Evolutionary conservation across 768 basidiomycete genomes (phyloP), one percentile per base, ranked within the genome.

Genomic region (Myochromella boudieri): DNA sequence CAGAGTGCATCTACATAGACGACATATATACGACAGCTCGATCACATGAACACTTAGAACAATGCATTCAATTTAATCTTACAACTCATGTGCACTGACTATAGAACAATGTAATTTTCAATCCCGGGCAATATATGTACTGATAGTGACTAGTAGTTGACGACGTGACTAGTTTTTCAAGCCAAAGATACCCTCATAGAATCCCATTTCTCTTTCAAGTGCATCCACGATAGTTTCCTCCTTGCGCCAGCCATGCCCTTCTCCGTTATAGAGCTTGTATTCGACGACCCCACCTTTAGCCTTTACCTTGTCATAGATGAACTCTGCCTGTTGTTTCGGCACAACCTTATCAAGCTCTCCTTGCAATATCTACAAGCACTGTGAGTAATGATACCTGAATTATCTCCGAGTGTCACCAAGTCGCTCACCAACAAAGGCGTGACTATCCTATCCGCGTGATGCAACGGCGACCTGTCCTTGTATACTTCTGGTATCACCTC

Each of bases 331-430:
- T 14, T 70, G 74, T 3, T 82, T 84, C 0, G 81, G 87, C 0
- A 91, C 89, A 25, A 87, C 74, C 49, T 64, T 68, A 61, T 87
- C 85, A 1, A 70, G 60, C 1, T 74, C 68, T 6, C 86, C 86
- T 67, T 90, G 86, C n/a, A 88, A 64, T 17, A 87, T 77, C 86
- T 87, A 20, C n/a, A n/a, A n/a, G n/a, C n/a, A n/a, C n/a, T n/a
- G n/a, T n/a, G n/a, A n/a, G n/a, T n/a, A n/a, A n/a, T n/a, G n/a
- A n/a, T n/a, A n/a, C n/a, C 12, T n/a, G 36, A 39, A 28, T 8
- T 34, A 9, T 47, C 34, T 24, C 15, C 34, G 17, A 48, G 7
- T 14, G 14, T 37, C 26, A 44, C 37, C 34, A 36, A 36, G 2
- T 26, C 3, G 65, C 80, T 53, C 47, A 87, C 87, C 62, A 89